phyloP scores from a whole-genome alignment of 2,329 filamentous ascomycete species.

The Xylariaceae sp. region DNA sequence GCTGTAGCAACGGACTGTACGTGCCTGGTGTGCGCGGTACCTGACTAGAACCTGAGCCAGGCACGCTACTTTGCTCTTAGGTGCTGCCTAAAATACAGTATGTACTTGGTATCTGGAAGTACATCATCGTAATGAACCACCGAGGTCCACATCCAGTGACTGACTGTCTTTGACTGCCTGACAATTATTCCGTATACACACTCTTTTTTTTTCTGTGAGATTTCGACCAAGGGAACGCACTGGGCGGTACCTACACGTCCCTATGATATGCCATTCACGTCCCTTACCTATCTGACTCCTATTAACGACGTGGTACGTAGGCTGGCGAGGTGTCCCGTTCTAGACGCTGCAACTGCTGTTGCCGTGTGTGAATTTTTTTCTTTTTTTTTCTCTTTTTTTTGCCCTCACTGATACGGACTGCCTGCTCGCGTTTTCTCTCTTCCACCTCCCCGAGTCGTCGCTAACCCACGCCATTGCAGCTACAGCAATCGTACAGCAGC shows the following conservation, averaged over 20 bases:
- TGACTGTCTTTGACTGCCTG: background rate
- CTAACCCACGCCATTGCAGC: slow-evolving; percentile 18
- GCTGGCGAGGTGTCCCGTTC: too few relatives aligned
- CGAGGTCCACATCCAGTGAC: background rate
- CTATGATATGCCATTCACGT: background rate
- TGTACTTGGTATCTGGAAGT: background rate
- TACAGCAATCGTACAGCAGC: slow-evolving; percentile 25
- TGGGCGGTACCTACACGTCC: slow-evolving; percentile 4
- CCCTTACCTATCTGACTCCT: slow-evolving; percentile 4
- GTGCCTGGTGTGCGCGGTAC: background rate
- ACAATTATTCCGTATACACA: background rate
- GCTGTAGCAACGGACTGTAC: background rate
- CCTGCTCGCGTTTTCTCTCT: slow-evolving; percentile 12
- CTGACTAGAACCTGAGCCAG: background rate
- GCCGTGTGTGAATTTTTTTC: background rate
- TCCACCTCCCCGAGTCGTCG: slow-evolving; percentile 18
- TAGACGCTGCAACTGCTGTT: background rate
- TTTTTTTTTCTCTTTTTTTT: slow-evolving; percentile 1
- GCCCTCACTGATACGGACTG: slow-evolving; percentile 4
- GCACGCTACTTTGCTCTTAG: background rate
- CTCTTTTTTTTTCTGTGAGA: background rate
- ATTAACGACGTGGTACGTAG: background rate
- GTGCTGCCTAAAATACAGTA: background rate
- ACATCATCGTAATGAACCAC: background rate
- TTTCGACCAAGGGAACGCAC: slow-evolving; percentile 14